Evolutionary conservation across 106 monocot genomes (phyloP).

Genomic region (Phalaenopsis equestris): DNA sequence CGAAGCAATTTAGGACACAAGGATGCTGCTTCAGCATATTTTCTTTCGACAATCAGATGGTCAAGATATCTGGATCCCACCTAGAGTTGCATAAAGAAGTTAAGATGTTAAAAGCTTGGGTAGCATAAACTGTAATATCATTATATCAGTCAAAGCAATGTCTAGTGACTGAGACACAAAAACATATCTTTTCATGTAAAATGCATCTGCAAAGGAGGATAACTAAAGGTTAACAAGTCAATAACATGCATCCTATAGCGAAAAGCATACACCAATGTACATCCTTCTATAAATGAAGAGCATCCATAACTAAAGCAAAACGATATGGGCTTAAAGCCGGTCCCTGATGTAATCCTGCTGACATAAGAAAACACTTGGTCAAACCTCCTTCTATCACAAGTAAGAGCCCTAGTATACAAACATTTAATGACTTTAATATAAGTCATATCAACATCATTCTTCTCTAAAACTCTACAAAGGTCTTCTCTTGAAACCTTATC

Average conservation of each 20-base stretch:
- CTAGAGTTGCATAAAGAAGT: constrained; percentile 19
- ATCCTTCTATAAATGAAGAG: too few species aligned
- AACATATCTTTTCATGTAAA: not conserved
- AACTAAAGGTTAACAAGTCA: not conserved
- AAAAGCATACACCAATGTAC: too few species aligned
- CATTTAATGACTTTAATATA: too few species aligned
- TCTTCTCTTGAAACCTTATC: too few species aligned
- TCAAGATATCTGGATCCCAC: constrained; percentile 97
- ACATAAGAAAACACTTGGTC: too few species aligned
- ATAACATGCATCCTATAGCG: not conserved
- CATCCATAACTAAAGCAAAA: too few species aligned
- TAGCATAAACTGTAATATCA: not conserved
- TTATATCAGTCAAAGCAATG: not conserved
- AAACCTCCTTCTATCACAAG: too few species aligned
- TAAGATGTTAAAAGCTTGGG: not conserved
- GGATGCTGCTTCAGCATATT: constrained; percentile 92
- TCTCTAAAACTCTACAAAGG: too few species aligned
- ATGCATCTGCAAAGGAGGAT: not conserved
- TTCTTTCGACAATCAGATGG: constrained; percentile 87
- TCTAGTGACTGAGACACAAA: not conserved
- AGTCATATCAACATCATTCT: too few species aligned
- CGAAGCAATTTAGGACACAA: constrained; percentile 90
- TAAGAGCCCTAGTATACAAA: too few species aligned
- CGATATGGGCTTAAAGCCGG: too few species aligned
- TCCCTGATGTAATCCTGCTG: too few species aligned